These are phyloP conservation scores for Diaporthe batatas DNA, from an alignment of 2,329 filamentous ascomycete genomes.

Conservation along the genomic window DNA sequence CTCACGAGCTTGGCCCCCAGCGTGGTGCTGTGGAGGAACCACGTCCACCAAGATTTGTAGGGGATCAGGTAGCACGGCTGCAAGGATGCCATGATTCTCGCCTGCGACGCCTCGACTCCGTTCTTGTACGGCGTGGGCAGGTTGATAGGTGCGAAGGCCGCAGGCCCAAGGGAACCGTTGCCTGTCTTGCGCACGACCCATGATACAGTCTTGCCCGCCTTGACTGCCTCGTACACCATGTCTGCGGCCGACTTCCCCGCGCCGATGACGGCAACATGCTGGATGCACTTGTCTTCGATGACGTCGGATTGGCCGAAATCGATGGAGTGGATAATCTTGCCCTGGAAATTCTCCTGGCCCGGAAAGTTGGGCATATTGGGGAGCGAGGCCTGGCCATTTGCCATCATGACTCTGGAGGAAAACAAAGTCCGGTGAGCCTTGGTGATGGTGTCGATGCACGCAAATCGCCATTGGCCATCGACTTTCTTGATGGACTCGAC, in stretches of 20 bases:
- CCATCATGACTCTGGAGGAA: background rate
- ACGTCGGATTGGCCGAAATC: background rate
- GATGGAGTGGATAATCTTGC: background rate
- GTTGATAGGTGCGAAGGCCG: background rate
- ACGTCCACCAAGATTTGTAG: background rate
- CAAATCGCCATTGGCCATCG: background rate
- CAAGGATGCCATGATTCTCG: slow-evolving; percentile 1
- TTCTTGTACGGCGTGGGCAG: background rate
- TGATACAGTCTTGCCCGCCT: slow-evolving; percentile 8
- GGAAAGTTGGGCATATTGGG: background rate
- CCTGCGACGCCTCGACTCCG: slow-evolving; percentile 5
- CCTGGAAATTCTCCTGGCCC: background rate
- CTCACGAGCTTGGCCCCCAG: background rate
- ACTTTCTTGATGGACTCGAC: slow-evolving; percentile 6
- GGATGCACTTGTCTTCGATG: background rate
- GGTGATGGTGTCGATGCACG: background rate
- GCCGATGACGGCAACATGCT: background rate
- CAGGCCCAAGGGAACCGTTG: background rate
- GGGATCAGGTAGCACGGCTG: slow-evolving; percentile 2
- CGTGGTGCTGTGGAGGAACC: slow-evolving; percentile 12
- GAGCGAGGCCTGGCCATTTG: background rate
- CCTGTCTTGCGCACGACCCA: background rate
- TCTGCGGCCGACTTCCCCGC: background rate
- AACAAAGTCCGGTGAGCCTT: background rate
- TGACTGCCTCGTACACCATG: slow-evolving; percentile 1